phyloP scores from a whole-genome alignment of 2,329 filamentous ascomycete species.

The Aspergillus hortae region DNA sequence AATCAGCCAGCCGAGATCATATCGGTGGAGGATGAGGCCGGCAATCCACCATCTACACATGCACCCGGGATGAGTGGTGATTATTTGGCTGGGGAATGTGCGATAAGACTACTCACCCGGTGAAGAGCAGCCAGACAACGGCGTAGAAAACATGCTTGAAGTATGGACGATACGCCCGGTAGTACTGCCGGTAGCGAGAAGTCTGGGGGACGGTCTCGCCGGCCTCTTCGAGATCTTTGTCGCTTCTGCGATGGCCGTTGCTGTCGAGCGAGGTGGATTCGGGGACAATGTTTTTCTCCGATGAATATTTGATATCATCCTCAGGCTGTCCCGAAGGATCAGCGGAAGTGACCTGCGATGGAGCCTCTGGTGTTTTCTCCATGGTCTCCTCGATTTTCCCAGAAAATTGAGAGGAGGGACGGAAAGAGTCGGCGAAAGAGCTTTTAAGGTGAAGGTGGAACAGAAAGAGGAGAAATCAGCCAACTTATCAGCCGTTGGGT shows the following conservation, averaged over 20 bases:
- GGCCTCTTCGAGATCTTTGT: constrained; percentile 39
- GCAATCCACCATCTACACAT: constrained; percentile 68
- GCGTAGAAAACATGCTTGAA: constrained; percentile 44
- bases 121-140: constrained; percentile 49
- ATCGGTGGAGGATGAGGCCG: constrained; percentile 66
- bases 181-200: constrained; percentile 22
- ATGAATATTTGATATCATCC: neutral
- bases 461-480: too few relatives aligned
- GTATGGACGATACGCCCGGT: constrained; percentile 3
- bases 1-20: constrained; percentile 75
- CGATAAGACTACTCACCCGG: constrained; percentile 43
- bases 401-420: too few relatives aligned
- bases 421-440: too few relatives aligned
- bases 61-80: constrained; percentile 11
- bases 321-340: neutral
- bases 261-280: constrained; percentile 39
- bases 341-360: too few relatives aligned
- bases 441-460: too few relatives aligned
- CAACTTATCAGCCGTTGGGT: too few relatives aligned
- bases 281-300: constrained; percentile 5
- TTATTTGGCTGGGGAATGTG: neutral
- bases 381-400: too few relatives aligned
- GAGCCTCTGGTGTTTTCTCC: too few relatives aligned
- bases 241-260: constrained; percentile 23
- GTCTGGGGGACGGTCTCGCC: constrained; percentile 30